Evolutionary conservation across 2,329 filamentous ascomycete species (phyloP).

Genomic region (Penicillium sp.): DNA sequence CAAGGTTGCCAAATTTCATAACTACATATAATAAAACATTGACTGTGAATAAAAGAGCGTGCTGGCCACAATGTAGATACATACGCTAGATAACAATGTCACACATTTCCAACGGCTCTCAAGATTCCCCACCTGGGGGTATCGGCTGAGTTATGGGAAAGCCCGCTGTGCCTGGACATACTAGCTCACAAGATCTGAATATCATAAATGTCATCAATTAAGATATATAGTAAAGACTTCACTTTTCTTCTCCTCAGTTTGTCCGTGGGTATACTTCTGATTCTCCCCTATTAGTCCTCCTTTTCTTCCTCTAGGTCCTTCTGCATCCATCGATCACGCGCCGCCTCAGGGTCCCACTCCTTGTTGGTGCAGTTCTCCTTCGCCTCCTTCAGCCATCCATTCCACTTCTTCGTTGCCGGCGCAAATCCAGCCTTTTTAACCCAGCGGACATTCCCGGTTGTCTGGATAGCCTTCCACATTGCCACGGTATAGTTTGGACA

Average conservation of each 20-base stretch:
- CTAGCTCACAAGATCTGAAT: too few species aligned
- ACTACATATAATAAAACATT: too few species aligned
- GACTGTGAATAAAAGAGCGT: too few species aligned
- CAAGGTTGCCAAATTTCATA: too few species aligned
- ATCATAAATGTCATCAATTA: not conserved
- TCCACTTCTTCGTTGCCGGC: slow-evolving; percentile 55
- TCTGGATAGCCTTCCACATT: slow-evolving; percentile 58
- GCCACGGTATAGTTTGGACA: not conserved
- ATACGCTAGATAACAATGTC: too few species aligned
- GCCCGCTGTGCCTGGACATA: too few species aligned
- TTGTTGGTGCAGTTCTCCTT: slow-evolving; percentile 11
- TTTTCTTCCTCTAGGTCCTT: not conserved
- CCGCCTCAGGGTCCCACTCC: slow-evolving; percentile 3
- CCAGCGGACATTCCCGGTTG: slow-evolving; percentile 56
- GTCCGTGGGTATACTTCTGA: not conserved
- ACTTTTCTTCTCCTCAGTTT: not conserved
- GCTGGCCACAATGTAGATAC: too few species aligned
- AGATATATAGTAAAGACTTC: not conserved
- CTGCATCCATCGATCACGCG: slow-evolving; percentile 4
- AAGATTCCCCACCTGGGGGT: too few species aligned
- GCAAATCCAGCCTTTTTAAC: slow-evolving; percentile 53
- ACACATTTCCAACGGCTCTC: too few species aligned
- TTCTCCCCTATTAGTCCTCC: not conserved
- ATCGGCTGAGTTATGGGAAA: too few species aligned
- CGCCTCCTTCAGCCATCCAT: slow-evolving; percentile 49